Base-by-base conservation (phyloP, 305 asterid genomes). In the Plantago rigida region DNA sequence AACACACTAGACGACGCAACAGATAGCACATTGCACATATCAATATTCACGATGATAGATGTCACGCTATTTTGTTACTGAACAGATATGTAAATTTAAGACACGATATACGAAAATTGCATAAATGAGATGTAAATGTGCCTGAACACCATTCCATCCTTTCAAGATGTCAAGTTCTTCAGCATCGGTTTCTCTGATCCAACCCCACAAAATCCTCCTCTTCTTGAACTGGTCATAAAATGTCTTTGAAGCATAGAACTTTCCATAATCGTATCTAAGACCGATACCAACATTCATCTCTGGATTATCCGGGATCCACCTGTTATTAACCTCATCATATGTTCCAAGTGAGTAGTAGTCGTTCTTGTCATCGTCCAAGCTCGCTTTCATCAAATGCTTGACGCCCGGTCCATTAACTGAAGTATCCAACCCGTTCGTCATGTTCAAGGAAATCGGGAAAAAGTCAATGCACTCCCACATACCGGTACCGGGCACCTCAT, bases 101-200 rank as follows among this genome's bases (percentile, higher is more conserved):
- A 9, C 26, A 15, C 19, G 19, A 17, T 17, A 15, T 22, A 6
- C 34, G 13, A 17, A 24, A n/a, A 17, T 17, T 17, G 19, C 22
- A 36, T 9, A 11, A 29, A 52, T 12, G 0, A 6, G 31, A 78
- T 77, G 13, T 78, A 3, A 17, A 17, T 17, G 19, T 73, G 78
- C 89, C 84, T 80, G 86, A 44, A 82, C 62, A 1, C 72, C 67
- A 22, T 83, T 66, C 89, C 89, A 82, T 5, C 85, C 85, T 46
- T 82, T 82, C 55, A 69, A 9, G 28, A 79, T 54, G 9, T 82
- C 84, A 73, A 69, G 65, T 59, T 63, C 47, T 67, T 77, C 84
- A 13, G 73, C 72, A 62, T 79, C 84, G 47, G 85, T 78, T 56
- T 82, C 88, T 39, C 72, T 78, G 17, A 12, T 26, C 58, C 58